Evolutionary conservation across 2,329 filamentous ascomycete species (phyloP).

Genomic region (Alternaria triticina): DNA sequence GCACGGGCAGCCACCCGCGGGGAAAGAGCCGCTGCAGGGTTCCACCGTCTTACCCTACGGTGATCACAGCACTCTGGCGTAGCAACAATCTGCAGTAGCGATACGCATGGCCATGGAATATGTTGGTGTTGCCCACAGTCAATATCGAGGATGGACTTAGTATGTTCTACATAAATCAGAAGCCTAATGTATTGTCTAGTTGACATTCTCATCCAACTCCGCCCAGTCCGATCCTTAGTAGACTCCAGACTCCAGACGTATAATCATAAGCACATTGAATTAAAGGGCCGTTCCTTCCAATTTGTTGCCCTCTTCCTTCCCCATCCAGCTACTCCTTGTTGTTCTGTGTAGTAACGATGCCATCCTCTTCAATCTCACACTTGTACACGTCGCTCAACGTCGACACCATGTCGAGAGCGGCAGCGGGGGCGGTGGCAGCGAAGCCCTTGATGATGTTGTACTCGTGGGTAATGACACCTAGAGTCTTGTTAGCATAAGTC

Average conservation of each 20-base stretch:
- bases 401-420: conserved; percentile 71
- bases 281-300: neutral
- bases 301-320: neutral
- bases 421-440: conserved; percentile 73
- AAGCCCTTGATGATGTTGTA: conserved; percentile 75
- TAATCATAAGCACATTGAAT: neutral
- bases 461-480: conserved; percentile 69
- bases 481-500: conserved; percentile 46
- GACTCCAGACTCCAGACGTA: neutral
- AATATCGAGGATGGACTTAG: neutral
- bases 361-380: conserved; percentile 77
- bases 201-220: neutral
- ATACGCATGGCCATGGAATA: neutral
- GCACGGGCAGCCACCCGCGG: conserved; percentile 27
- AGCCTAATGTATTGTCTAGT: neutral
- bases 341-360: conserved; percentile 61
- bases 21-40: conserved; percentile 20
- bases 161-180: neutral
- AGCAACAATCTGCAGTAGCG: neutral
- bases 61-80: neutral
- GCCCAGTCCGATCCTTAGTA: neutral
- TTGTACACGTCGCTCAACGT: conserved; percentile 66
- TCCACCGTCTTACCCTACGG: neutral
- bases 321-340: conserved; percentile 11
- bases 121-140: neutral